These are phyloP conservation scores for Beauveria varroae DNA, from an alignment of 2,329 filamentous ascomycete genomes.

Conservation along the genomic window DNA sequence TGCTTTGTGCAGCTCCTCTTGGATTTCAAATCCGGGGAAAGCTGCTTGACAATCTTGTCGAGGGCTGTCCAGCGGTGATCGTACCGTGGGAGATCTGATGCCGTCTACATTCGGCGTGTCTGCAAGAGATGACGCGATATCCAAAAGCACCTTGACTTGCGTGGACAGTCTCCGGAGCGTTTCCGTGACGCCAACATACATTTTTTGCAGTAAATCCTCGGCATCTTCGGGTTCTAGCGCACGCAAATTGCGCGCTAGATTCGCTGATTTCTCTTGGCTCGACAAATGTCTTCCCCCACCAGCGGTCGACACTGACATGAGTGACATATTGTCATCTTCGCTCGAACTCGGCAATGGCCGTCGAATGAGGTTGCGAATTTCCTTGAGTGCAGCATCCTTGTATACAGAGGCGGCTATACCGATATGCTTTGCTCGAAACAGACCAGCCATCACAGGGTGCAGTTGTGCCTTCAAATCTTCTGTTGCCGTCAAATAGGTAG, in stretches of 20 bases:
- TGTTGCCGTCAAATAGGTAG: constrained; percentile 70
- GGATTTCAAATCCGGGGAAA: constrained; percentile 39
- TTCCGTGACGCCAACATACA: constrained; percentile 85
- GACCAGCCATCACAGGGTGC: constrained; percentile 62
- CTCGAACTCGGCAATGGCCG: constrained; percentile 83
- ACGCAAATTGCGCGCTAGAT: constrained; percentile 79
- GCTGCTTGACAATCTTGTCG: constrained; percentile 25
- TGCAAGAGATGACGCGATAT: constrained; percentile 74
- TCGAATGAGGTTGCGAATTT: constrained; percentile 79
- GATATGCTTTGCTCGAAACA: constrained; percentile 76
- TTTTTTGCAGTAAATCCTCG: constrained; percentile 70
- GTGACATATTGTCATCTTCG: constrained; percentile 88
- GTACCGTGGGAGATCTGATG: constrained; percentile 39
- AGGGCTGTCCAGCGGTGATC: constrained; percentile 48
- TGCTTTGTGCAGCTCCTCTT: constrained; percentile 69
- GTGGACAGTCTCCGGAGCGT: constrained; percentile 76
- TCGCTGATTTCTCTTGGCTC: constrained; percentile 83
- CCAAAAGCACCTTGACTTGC: constrained; percentile 89
- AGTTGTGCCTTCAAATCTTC: constrained; percentile 64
- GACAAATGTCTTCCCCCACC: constrained; percentile 59
- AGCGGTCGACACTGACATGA: constrained; percentile 75
- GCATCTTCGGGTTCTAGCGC: constrained; percentile 77
- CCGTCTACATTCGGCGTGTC: constrained; percentile 31
- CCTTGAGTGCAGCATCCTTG: constrained; percentile 73
- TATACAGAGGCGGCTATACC: constrained; percentile 76